Base-by-base conservation (phyloP, 2,329 filamentous ascomycete species). In the Alternaria arborescens region DNA sequence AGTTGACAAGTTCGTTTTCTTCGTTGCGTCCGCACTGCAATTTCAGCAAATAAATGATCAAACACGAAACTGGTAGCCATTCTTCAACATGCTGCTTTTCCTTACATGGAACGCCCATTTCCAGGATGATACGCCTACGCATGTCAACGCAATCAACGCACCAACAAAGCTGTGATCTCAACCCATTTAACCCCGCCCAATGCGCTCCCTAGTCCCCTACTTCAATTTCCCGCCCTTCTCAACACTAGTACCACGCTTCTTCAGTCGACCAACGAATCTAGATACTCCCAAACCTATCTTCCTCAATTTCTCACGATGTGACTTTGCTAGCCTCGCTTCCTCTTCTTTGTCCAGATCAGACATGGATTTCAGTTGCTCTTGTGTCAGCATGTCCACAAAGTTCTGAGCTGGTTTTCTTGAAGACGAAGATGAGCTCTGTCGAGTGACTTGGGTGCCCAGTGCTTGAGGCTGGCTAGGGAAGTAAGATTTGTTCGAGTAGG, bases 261-360 rank as follows among this genome's bases (percentile, higher is more conserved):
- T 26, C 50, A 40, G 6, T 10, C 16, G 26, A 5, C 44, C 38
- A 18, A 24, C 30, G 22, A n/a, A n/a, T 11, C n/a, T 24, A 46
- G 14, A n/a, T 8, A 48, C 18, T 3, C 34, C 43, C 8, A 24
- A 14, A 32, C 52, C 18, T 41, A 54, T 24, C 40, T 54, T 54
- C 40, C 22, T 57, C n/a, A 34, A 30, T 34, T 46, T 61, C 14
- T 36, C 46, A 3, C 48, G 12, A 18, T 58, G 24, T 11, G 38
- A 16, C 50, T 55, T 58, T 18, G 48, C 38, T 41, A 60, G 43
- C 6, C 38, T 26, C 3, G 30, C 47, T 41, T 65, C 64, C 14
- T 58, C 40, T 16, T 62, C 50, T 24, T 65, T 60, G 24, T 62
- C 62, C 3, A 61, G 30, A 24, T 57, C 54, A 10, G 64, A 55